Evolutionary conservation across 345 rosid genomes (phyloP), one percentile per base, ranked within the genome.

Genomic region (Pistacia atlantica): DNA sequence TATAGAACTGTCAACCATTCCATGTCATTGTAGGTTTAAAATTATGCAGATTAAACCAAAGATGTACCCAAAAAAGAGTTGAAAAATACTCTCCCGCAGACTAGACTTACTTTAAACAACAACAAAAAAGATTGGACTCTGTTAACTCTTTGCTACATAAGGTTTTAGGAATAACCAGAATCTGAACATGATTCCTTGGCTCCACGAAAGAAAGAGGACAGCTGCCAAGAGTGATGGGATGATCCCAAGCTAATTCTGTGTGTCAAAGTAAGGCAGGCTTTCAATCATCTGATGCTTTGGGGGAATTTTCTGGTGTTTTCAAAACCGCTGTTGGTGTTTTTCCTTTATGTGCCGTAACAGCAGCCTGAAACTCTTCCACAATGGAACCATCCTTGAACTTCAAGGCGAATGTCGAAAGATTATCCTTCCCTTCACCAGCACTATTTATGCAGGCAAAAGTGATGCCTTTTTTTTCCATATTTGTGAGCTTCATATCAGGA

Each of bases 401-500:
- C 70, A 92, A 72, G 0, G 98, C 98, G 72, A 90, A 90, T 13
- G 97, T 96, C 3, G 95, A 91, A 70, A 96, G 92, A 52, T 88
- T 83, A 33, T 78, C 90, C 72, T 87, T 89, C 52, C 80, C 90
- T 84, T 93, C 97, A 54, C 88, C 71, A 31, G 81, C 79, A 76
- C 93, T 87, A 74, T 93, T 96, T 78, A 90, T 67, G 81, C 99
- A 96, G 10, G 95, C 97, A 82, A 96, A 96, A 37, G 97, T 92
- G 77, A 96, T 79, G 67, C 99, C 99, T 75, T 86, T 90, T 77
- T 93, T 96, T n/a, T 96, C 99, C 99, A 96, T 96, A 77, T 80
- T 83, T 11, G 98, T 74, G 37, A 96, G 95, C 90, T 92, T 96
- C 97, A 96, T 96, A 72, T 93, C 99, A 4, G 97, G 85, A 78